These are phyloP conservation scores for Limnomonas spitsbergensis DNA, from an alignment of 139 green algal genomes.

Conservation along the genomic window DNA sequence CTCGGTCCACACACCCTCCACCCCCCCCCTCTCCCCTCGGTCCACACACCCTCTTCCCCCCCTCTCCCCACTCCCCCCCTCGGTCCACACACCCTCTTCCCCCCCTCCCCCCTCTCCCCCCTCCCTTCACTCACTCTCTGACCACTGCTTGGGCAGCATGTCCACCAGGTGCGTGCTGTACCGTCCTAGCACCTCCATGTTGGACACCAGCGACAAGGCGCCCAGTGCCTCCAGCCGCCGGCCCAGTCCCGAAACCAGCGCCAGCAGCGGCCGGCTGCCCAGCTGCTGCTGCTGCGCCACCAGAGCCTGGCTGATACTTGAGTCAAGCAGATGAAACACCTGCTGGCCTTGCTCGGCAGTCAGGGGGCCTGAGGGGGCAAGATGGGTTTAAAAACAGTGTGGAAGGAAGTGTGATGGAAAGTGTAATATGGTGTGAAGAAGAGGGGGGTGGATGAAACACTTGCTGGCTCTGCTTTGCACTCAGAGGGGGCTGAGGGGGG, in stretches of 20 bases:
- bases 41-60: too few relatives aligned
- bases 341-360: constrained; percentile 17
- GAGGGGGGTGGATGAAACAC: constrained; percentile 19
- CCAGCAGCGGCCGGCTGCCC: constrained; percentile 17
- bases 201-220: constrained; percentile 1
- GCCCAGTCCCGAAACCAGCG: constrained; percentile 20
- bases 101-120: too few relatives aligned
- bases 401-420: too few relatives aligned
- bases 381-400: too few relatives aligned
- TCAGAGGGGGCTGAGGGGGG: constrained; percentile 14
- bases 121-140: constrained; percentile 1
- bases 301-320: constrained; percentile 12
- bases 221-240: constrained; percentile 29
- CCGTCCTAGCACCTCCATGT: constrained; percentile 15
- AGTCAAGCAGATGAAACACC: constrained; percentile 23
- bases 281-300: constrained; percentile 14
- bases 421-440: too few relatives aligned
- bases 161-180: constrained; percentile 42
- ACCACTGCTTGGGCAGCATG: constrained; percentile 45
- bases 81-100: too few relatives aligned
- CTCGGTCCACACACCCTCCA: too few relatives aligned
- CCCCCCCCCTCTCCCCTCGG: too few relatives aligned
- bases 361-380: constrained; percentile 10
- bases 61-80: too few relatives aligned
- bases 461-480: constrained; percentile 9